Evolutionary conservation across 371 early-diverging fungal species (phyloP), one percentile per base, ranked within the genome.

Genomic region (Cokeromyces recurvatus): DNA sequence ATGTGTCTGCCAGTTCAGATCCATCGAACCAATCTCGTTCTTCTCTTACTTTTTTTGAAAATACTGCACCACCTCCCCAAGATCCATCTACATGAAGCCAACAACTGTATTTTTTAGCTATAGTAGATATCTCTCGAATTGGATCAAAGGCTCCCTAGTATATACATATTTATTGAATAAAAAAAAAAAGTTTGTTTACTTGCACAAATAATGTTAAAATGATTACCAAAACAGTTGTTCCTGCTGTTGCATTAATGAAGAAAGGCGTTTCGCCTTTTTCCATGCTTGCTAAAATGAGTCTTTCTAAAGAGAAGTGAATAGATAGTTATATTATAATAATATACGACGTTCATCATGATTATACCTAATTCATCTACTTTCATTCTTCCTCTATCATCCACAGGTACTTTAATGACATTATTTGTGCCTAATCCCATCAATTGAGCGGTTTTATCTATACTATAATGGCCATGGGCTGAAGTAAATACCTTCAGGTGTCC

Each of bases 71-170:
- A 6, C 91, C 91, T 48, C 92, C 92, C 86, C 89, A 91, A 21
- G 86, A 85, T 4, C 82, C 94, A 55, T 93, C 94, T 4, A 90
- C 77, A 47, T 93, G 92, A 24, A 90, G 59, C 92, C 94, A 93
- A 49, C 88, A 76, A 22, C 74, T 71, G 55, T 78, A 81, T 31
- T 74, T 75, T 50, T 71, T 72, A 7, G 87, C 79, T 27, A 89
- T 66, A 11, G 34, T 55, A 0, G 78, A 77, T 32, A 88, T 82
- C 3, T 59, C 70, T 1, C 59, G 60, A 21, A 91, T 70, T 4
- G 88, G 87, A 53, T 93, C 94, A 66, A 89, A 92, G 0, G 91
- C 81, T 6, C 91, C 89, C n/a, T n/a, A n/a, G n/a, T n/a, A n/a
- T n/a, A n/a, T 71, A 16, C 2, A n/a, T 15, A 35, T 35, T 15